Percentiles rank a stretch among this genome's conserved stretches.
Evolutionary conservation across 305 asterid species (phyloP).

Genomic region (Ajuga reptans): DNA sequence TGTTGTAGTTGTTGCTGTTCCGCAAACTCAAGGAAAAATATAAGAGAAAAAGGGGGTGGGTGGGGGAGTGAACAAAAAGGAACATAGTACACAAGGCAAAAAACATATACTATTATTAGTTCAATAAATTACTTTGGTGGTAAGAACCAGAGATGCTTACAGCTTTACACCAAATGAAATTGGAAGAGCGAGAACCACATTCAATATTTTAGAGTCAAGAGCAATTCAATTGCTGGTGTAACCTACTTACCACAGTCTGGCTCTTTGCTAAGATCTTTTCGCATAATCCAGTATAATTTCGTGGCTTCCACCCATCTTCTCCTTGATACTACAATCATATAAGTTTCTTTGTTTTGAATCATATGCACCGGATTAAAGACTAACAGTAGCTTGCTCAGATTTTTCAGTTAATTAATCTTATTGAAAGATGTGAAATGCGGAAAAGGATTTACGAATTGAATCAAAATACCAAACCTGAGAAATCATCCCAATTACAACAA

Average conservation of each 20-base stretch:
- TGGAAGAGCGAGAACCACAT: not conserved
- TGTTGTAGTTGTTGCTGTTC: too few species aligned
- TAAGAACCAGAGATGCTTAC: not conserved
- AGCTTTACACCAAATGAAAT: not conserved
- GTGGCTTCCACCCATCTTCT: conserved; percentile 87
- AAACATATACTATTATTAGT: not conserved
- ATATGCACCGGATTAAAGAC: conserved; percentile 17
- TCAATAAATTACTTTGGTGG: not conserved
- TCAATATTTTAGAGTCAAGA: not conserved
- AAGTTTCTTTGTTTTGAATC: not conserved
- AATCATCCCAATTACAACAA: conserved; percentile 88
- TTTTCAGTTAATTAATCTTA: not conserved
- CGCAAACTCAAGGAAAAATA: too few species aligned
- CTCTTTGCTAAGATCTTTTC: conserved; percentile 88
- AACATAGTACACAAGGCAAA: too few species aligned
- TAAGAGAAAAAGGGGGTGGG: too few species aligned
- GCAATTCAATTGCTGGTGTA: not conserved
- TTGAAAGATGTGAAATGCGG: not conserved
- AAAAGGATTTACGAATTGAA: not conserved
- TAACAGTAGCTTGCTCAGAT: not conserved
- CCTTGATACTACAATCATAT: conserved; percentile 75
- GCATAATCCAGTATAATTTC: conserved; percentile 70
- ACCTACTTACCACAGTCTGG: conserved; percentile 75
- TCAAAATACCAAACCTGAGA: conserved; percentile 61
- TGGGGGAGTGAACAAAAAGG: too few species aligned